These are phyloP conservation scores for Microstegium vimineum DNA, from an alignment of 176 grass and related monocot genomes.

Conservation along the genomic window DNA sequence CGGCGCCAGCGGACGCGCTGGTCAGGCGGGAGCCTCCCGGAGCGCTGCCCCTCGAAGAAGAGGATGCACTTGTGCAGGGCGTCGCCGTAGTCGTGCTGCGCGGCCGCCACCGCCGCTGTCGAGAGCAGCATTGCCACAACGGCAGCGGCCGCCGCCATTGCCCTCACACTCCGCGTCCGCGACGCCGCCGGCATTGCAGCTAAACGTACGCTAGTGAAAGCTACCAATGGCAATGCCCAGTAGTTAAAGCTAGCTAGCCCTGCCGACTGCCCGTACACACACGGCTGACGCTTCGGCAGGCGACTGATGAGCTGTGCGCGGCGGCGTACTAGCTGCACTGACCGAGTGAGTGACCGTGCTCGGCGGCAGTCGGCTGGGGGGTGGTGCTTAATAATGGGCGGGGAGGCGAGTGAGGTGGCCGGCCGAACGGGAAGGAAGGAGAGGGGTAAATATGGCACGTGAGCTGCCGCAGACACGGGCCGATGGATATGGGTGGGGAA, in stretches of 20 bases:
- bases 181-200: background rate
- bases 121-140: constrained; percentile 29
- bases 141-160: background rate
- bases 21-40: constrained; percentile 57
- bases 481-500: constrained; percentile 20
- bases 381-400: constrained; percentile 27
- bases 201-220: background rate
- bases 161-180: background rate
- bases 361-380: background rate
- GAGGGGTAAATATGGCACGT: constrained; percentile 45
- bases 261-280: background rate
- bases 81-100: constrained; percentile 74
- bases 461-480: constrained; percentile 16
- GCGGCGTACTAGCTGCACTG: background rate
- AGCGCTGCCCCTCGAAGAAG: constrained; percentile 84
- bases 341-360: no score
- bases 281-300: background rate
- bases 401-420: background rate
- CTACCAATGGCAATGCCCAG: background rate
- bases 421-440: constrained; percentile 20
- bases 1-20: constrained; percentile 73
- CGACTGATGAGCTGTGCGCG: background rate
- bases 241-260: background rate
- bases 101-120: constrained; percentile 9
- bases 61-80: constrained; percentile 86